Conservation (phyloP, 306 rosid genomes). For the Senna tora region DNA sequence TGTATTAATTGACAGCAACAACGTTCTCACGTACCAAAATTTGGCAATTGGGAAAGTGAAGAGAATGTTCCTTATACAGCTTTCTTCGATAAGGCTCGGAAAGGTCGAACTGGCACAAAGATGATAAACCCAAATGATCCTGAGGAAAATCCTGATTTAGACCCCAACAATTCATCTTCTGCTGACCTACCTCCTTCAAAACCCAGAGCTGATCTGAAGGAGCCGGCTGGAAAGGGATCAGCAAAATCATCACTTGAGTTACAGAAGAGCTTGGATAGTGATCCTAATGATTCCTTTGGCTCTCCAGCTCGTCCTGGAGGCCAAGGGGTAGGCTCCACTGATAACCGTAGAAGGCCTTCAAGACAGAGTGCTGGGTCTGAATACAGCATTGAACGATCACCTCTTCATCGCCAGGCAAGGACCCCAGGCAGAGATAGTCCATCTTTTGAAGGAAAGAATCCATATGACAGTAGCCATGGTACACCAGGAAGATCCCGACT, state of each 20-base stretch:
- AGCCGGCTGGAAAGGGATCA: slow-evolving; percentile 42
- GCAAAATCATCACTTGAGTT: slow-evolving; percentile 46
- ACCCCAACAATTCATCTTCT: slow-evolving; percentile 46
- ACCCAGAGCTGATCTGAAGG: slow-evolving; percentile 44
- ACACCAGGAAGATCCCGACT: slow-evolving; percentile 79
- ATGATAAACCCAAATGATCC: slow-evolving; percentile 96
- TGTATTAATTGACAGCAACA: slow-evolving; percentile 68
- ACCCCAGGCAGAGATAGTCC: slow-evolving; percentile 66
- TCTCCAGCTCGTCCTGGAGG: slow-evolving; percentile 63
- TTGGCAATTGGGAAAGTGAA: slow-evolving; percentile 91
- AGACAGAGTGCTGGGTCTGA: slow-evolving; percentile 66
- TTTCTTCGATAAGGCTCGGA: slow-evolving; percentile 89
- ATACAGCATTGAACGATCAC: slow-evolving; percentile 78
- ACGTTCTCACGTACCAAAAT: slow-evolving; percentile 86
- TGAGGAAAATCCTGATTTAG: slow-evolving; percentile 61
- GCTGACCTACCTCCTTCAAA: slow-evolving; percentile 52
- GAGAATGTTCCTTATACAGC: slow-evolving; percentile 95
- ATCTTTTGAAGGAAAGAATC: slow-evolving; percentile 65
- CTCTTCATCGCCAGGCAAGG: slow-evolving; percentile 80
- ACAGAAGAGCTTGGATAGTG: slow-evolving; percentile 58
- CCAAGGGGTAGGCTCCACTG: slow-evolving; percentile 58
- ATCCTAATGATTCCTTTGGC: slow-evolving; percentile 54
- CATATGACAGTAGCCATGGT: slow-evolving; percentile 72
- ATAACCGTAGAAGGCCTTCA: slow-evolving; percentile 56
- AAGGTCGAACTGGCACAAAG: slow-evolving; percentile 74